Base-by-base conservation (phyloP, 345 rosid species). In the Chamaenerion angustifolium region DNA sequence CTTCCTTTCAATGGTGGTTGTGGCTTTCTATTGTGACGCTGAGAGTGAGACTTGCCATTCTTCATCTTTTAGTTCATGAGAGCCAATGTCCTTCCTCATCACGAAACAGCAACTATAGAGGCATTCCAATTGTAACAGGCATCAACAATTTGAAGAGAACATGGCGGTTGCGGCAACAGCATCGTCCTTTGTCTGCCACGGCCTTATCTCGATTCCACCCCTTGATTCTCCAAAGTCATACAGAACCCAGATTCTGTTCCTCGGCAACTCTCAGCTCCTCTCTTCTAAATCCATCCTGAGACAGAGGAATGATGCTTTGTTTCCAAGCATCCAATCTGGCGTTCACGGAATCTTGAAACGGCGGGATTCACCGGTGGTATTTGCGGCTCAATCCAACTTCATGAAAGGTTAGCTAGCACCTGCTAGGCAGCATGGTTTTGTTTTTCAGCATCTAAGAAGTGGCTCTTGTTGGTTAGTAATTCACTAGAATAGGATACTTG, bases 321-420 rank as follows among this genome's bases (percentile, higher is more conserved):
- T 35, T 19, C 43, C 37, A 12, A 14, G 12, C 42, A 50, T 18
- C 54, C 12, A 16, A 31, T 31, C 1, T 3, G 16, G 16, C 40
- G 6, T 17, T 40, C 42, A 19, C 42, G 40, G 54, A 23, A 23
- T 18, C 41, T 8, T 16, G 10, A 23, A 12, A 16, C 54, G 64
- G 27, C 64, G 58, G 16, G 15, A 48, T 1, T 52, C 18, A 17
- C 16, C 56, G 4, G 27, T 51, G 21, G 46, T 65, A 19, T 48
- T 50, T 16, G 67, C 62, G 19, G 42, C 25, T 42, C 67, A 56
- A 16, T 40, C 62, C 47, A 47, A 56, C 49, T 40, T 63, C 55
- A 37, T 63, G 16, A 56, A 47, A 52, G 67, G 61, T 63, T 45
- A 21, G 67, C 41, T 21, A 21, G 2, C 25, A 21, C 41, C 37